A percentile compares a stretch with the other conserved stretches of the same genome.
Evolutionary conservation across 345 rosid genomes (phyloP).

Genomic region (Aquilaria sinensis): DNA sequence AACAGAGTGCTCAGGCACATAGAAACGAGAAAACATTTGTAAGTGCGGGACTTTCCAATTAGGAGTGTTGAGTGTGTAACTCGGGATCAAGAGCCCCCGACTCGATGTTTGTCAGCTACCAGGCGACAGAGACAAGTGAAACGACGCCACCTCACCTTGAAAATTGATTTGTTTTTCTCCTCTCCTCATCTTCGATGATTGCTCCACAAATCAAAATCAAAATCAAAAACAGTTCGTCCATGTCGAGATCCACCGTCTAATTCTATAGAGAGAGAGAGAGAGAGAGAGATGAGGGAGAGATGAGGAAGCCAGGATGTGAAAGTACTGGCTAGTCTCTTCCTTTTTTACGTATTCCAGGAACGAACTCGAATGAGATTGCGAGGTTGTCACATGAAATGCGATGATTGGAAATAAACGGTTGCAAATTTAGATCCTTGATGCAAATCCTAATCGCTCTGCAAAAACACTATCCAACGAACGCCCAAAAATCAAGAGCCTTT

Average conservation of each 20-base stretch:
- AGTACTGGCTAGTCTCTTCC: background rate
- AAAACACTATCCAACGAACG: conserved; percentile 5
- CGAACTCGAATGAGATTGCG: conserved; percentile 7
- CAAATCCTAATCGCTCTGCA: conserved; percentile 13
- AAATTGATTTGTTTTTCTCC: background rate
- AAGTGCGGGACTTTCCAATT: background rate
- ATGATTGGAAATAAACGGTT: background rate
- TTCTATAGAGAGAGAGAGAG: background rate
- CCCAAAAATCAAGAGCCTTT: background rate
- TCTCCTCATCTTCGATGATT: background rate
- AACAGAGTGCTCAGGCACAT: too few species aligned
- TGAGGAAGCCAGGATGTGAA: background rate
- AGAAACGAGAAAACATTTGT: too few species aligned
- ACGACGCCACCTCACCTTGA: conserved; percentile 5
- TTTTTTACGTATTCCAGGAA: conserved; percentile 11
- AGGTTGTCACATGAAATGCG: conserved; percentile 26
- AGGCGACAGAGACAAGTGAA: conserved; percentile 1
- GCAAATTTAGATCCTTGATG: conserved; percentile 7
- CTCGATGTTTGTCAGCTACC: background rate
- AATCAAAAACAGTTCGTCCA: too few species aligned
- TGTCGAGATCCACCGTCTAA: too few species aligned
- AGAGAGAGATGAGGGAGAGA: background rate
- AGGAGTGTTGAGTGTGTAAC: background rate
- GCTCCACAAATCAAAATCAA: too few species aligned
- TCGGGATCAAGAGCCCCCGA: conserved; percentile 2